A percentile compares a stretch with the other conserved stretches of the same genome.
phyloP scores from a whole-genome alignment of 257 asterid genomes.

The Prunella vulgaris region DNA sequence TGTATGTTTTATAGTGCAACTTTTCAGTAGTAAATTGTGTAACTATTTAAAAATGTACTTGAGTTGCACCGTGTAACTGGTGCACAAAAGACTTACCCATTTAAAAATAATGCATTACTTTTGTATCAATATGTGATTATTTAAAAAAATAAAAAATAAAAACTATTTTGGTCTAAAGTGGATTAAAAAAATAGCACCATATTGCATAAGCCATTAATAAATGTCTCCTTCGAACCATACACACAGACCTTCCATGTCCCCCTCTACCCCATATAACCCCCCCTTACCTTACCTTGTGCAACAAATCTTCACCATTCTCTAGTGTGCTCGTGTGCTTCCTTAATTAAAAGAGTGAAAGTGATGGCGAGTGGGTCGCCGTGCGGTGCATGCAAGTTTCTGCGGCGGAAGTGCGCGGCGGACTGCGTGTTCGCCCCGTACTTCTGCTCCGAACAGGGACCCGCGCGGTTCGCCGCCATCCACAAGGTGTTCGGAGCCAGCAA shows the following conservation, averaged over 20 bases:
- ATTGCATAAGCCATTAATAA: slow-evolving; percentile 60
- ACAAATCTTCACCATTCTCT: slow-evolving; percentile 43
- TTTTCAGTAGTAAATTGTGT: no score
- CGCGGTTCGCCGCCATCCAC: slow-evolving; percentile 82
- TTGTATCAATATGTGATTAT: no score
- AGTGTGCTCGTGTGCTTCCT: slow-evolving; percentile 69
- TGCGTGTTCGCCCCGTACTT: slow-evolving; percentile 84
- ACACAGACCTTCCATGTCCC: slow-evolving; percentile 54
- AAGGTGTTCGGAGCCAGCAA: slow-evolving; percentile 97
- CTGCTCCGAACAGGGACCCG: slow-evolving; percentile 85
- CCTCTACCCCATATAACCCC: slow-evolving; percentile 35
- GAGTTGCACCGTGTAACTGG: no score
- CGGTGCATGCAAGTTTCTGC: slow-evolving; percentile 93
- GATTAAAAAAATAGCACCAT: slow-evolving; percentile 17
- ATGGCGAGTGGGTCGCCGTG: slow-evolving; percentile 73
- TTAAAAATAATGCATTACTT: no score
- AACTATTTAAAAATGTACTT: no score
- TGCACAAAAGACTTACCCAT: no score
- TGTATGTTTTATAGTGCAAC: no score
- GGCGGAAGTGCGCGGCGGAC: slow-evolving; percentile 74
- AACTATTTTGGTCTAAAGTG: no score
- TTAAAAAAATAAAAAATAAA: no score
- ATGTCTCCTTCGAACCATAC: slow-evolving; percentile 74
- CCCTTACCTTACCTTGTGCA: slow-evolving; percentile 10
- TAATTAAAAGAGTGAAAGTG: no score